phyloP scores from a whole-genome alignment of 495 filamentous ascomycete genomes.

The Parathielavia appendiculata region DNA sequence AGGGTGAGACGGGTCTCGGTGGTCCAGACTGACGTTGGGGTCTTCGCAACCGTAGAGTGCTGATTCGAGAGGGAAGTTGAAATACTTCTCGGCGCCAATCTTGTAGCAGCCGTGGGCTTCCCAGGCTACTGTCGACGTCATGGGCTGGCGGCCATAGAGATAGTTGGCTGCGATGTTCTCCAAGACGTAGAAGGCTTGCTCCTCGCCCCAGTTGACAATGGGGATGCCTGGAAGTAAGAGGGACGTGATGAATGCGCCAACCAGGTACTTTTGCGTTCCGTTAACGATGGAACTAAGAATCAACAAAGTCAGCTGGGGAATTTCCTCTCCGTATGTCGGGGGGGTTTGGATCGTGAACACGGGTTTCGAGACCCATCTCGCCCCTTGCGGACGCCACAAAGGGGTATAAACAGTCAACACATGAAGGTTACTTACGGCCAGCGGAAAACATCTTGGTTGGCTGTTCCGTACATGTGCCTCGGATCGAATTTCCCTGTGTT shows the following conservation, averaged over 20 bases:
- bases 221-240: conserved; percentile 63
- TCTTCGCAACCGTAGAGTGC: conserved; percentile 62
- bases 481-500: conserved; percentile 66
- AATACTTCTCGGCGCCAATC: conserved; percentile 57
- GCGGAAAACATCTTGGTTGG: conserved; percentile 65
- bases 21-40: conserved; percentile 62
- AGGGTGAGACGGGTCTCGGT: conserved; percentile 46
- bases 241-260: conserved; percentile 60
- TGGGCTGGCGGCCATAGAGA: conserved; percentile 62
- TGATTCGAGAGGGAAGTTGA: conserved; percentile 32
- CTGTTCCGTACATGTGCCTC: conserved; percentile 63
- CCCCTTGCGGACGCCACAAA: too few species aligned
- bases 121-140: conserved; percentile 61
- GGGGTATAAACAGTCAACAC: too few species aligned
- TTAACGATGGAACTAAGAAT: conserved; percentile 42
- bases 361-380: too few species aligned
- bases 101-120: conserved; percentile 61
- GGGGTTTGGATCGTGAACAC: too few species aligned
- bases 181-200: conserved; percentile 63
- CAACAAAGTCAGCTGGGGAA: too few species aligned
- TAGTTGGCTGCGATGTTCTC: conserved; percentile 66
- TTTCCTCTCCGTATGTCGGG: too few species aligned
- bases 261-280: conserved; percentile 55
- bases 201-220: conserved; percentile 61
- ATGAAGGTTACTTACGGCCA: conserved; percentile 45